phyloP scores from a whole-genome alignment of 2,329 filamentous ascomycete species.

The Neonectria magnoliae region DNA sequence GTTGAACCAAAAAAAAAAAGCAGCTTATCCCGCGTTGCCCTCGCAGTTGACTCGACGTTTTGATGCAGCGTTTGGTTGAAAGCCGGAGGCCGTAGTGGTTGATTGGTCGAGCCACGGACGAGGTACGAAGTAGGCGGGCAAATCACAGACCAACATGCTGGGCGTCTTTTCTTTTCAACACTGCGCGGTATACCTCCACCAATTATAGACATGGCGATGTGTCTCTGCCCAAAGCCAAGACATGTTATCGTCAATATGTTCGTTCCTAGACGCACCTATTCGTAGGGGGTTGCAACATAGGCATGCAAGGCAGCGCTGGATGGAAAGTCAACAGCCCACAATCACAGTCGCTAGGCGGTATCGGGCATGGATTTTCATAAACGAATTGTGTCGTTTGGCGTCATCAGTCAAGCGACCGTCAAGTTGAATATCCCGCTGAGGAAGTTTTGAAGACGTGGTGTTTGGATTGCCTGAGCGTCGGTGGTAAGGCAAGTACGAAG shows the following conservation, averaged over 20 bases:
- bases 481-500: background rate
- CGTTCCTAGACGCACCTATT: background rate
- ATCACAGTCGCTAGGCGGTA: constrained; percentile 10
- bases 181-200: constrained; percentile 1
- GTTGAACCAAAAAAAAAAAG: background rate
- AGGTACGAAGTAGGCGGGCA: background rate
- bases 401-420: background rate
- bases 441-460: background rate
- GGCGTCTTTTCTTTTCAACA: background rate
- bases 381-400: background rate
- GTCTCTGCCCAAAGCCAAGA: constrained; percentile 22
- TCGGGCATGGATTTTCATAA: constrained; percentile 16
- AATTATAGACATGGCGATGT: constrained; percentile 12
- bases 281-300: constrained; percentile 1
- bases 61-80: background rate
- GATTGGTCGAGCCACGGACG: background rate
- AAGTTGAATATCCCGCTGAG: background rate
- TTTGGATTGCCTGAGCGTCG: background rate
- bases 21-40: background rate
- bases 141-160: background rate
- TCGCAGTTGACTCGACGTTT: background rate
- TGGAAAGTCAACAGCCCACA: constrained; percentile 3
- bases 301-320: constrained; percentile 6
- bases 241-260: constrained; percentile 4
- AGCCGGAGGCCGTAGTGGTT: background rate